phyloP scores from a whole-genome alignment of 805 yeast species.

The Yamadazyma scolyti region DNA sequence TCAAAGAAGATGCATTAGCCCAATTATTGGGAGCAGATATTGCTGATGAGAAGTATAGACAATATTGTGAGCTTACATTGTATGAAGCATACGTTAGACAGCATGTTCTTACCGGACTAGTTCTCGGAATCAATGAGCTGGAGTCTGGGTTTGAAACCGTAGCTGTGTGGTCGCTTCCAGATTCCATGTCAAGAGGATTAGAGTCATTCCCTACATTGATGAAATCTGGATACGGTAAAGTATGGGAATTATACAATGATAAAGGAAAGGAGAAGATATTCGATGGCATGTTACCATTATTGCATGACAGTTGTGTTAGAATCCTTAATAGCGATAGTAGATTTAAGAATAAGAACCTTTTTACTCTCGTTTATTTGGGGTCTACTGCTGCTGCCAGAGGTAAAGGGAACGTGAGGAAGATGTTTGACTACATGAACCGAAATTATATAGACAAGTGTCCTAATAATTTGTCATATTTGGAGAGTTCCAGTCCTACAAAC shows the following conservation, averaged over 20 bases:
- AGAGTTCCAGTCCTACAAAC: conserved; percentile 43
- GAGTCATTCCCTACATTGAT: conserved; percentile 46
- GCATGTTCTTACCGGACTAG: conserved; percentile 48
- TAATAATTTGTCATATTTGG: conserved; percentile 43
- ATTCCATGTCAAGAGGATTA: conserved; percentile 34
- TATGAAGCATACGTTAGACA: conserved; percentile 51
- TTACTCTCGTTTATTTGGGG: conserved; percentile 46
- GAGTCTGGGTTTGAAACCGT: conserved; percentile 47
- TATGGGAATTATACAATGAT: conserved; percentile 47
- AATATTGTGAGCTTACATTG: conserved; percentile 32
- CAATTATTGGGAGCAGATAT: conserved; percentile 25
- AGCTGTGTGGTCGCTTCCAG: conserved; percentile 51
- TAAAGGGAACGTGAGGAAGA: conserved; percentile 50
- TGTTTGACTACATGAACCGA: conserved; percentile 47
- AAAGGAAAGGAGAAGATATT: conserved; percentile 49
- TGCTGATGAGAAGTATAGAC: conserved; percentile 13
- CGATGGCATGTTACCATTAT: conserved; percentile 46
- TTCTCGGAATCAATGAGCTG: conserved; percentile 47
- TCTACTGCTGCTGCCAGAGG: conserved; percentile 46
- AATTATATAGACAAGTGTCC: conserved; percentile 41
- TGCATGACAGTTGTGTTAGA: conserved; percentile 46
- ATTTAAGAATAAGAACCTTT: conserved; percentile 32
- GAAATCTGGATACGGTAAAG: conserved; percentile 49
- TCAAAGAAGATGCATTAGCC: conserved; percentile 33
- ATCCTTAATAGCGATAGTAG: conserved; percentile 39